Percentiles rank a stretch among this genome's conserved stretches.
phyloP scores from a whole-genome alignment of 2,329 filamentous ascomycete species.

The Akanthomyces lecanii region DNA sequence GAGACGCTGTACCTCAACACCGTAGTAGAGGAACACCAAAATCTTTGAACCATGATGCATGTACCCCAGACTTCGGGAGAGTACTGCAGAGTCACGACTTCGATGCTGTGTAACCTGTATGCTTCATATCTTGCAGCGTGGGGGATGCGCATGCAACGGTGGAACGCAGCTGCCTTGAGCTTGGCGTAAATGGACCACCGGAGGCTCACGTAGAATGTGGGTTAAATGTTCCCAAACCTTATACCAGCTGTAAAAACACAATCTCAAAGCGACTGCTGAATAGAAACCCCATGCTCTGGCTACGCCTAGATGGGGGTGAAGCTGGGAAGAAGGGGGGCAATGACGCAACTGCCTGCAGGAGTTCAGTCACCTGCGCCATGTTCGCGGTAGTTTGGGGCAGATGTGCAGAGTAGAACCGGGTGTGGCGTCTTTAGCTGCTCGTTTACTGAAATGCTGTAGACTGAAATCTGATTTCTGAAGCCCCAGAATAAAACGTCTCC shows the following conservation, averaged over 20 bases:
- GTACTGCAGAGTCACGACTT: too few relatives aligned
- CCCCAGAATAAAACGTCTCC: background rate
- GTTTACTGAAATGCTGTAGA: background rate
- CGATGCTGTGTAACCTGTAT: too few relatives aligned
- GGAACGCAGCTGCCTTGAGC: background rate
- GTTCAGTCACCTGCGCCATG: slow-evolving; percentile 5
- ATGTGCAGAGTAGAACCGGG: background rate
- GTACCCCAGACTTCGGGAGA: too few relatives aligned
- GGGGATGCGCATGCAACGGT: background rate
- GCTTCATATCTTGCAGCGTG: too few relatives aligned
- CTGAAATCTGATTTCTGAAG: background rate
- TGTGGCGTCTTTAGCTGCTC: background rate
- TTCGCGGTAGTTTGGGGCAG: background rate
- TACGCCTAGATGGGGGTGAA: background rate
- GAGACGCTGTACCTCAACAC: too few relatives aligned
- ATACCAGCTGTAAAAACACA: background rate
- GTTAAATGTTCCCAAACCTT: background rate
- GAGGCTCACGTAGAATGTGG: background rate
- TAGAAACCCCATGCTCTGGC: background rate
- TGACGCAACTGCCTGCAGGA: slow-evolving; percentile 2
- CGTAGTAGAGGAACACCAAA: too few relatives aligned
- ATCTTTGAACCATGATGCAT: too few relatives aligned
- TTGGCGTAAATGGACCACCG: background rate
- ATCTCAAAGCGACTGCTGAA: background rate
- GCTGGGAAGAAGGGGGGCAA: background rate